A percentile compares a stretch with the other conserved stretches of the same genome.
Evolutionary conservation across 768 basidiomycete genomes (phyloP).

Genomic region (Boletus huronensis): DNA sequence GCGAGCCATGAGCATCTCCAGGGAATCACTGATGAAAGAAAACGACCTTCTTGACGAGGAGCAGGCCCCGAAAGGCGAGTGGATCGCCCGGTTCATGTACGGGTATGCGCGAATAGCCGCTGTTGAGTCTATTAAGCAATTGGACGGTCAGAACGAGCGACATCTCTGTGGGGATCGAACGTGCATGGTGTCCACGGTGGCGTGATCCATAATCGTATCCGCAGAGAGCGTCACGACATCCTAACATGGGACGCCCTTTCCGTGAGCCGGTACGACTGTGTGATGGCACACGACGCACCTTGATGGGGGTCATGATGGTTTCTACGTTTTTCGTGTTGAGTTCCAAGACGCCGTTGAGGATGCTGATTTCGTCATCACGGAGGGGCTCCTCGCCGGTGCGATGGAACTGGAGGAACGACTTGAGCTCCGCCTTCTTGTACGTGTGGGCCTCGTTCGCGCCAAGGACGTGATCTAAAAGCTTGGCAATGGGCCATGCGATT

Average conservation of each 20-base stretch:
- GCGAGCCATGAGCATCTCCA: neutral
- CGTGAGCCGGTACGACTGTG: neutral
- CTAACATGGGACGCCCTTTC: conserved; percentile 29
- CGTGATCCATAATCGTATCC: conserved; percentile 77
- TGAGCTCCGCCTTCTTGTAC: conserved; percentile 81
- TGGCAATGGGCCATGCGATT: conserved; percentile 68
- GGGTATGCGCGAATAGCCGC: conserved; percentile 91
- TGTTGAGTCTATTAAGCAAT: conserved; percentile 47
- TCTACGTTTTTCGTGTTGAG: conserved; percentile 73
- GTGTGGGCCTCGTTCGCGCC: conserved; percentile 70
- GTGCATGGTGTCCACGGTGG: conserved; percentile 72
- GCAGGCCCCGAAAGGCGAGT: conserved; percentile 71
- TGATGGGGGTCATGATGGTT: conserved; percentile 79
- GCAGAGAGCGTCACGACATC: conserved; percentile 80
- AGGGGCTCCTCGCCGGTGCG: conserved; percentile 71
- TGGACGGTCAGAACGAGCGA: conserved; percentile 6
- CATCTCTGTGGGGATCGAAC: conserved; percentile 21
- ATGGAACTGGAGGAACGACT: conserved; percentile 78
- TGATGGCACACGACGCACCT: conserved; percentile 33
- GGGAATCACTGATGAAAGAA: neutral
- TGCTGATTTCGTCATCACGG: conserved; percentile 77
- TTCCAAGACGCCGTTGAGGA: conserved; percentile 76
- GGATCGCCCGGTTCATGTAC: conserved; percentile 73
- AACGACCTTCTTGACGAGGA: conserved; percentile 78
- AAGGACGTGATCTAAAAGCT: conserved; percentile 75